phyloP scores from a whole-genome alignment of 2,329 filamentous ascomycete genomes.

The Monilinia vaccinii-corymbosi region DNA sequence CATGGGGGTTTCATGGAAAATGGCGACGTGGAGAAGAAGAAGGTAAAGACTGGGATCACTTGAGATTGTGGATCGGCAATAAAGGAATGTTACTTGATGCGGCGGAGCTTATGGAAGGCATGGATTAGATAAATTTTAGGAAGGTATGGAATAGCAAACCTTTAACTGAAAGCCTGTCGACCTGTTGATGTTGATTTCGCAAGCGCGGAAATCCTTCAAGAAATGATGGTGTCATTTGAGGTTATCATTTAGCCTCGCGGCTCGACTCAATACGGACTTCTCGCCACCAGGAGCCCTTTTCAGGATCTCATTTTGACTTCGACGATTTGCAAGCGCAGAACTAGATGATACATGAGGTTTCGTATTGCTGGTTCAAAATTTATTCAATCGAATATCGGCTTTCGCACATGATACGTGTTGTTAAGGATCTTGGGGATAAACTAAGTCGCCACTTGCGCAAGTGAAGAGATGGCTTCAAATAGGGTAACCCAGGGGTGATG shows the following conservation, averaged over 20 bases:
- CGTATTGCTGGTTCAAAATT: background rate
- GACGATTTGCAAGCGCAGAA: slow-evolving; percentile 1
- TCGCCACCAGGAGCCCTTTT: background rate
- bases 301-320: background rate
- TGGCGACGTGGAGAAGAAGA: slow-evolving; percentile 82
- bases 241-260: background rate
- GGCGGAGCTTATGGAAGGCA: slow-evolving; percentile 85
- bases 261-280: background rate
- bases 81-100: slow-evolving; percentile 87
- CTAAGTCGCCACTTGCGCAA: background rate
- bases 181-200: background rate
- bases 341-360: background rate
- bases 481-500: background rate
- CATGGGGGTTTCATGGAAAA: slow-evolving; percentile 84
- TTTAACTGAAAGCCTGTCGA: background rate
- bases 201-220: background rate
- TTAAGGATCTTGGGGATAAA: background rate
- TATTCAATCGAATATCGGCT: background rate
- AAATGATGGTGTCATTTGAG: background rate
- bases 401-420: background rate
- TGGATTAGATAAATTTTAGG: slow-evolving; percentile 37
- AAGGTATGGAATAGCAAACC: background rate
- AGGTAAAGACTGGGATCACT: slow-evolving; percentile 77
- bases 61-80: slow-evolving; percentile 74
- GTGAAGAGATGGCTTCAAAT: background rate